A percentile compares a stretch with the other conserved stretches of the same genome.
phyloP scores from a whole-genome alignment of 1,139 yeast species.

The Magnusiomyces tetraspermus region DNA sequence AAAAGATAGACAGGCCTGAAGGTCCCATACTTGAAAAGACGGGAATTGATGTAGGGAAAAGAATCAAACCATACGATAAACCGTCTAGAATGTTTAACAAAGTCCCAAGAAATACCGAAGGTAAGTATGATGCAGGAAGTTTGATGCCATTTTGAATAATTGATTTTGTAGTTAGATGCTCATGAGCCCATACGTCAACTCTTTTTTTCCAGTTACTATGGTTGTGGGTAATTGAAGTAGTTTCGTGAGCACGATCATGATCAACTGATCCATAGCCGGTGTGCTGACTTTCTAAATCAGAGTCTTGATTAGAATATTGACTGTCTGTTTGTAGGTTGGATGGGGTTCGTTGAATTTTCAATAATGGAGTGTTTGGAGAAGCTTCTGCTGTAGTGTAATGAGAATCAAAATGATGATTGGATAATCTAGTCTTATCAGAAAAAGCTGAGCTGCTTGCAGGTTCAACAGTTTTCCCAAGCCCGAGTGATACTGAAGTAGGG shows the following conservation, averaged over 20 bases:
- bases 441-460: neutral
- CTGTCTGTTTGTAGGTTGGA: neutral
- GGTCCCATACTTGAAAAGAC: slow-evolving; percentile 73
- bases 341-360: neutral
- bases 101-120: slow-evolving; percentile 78
- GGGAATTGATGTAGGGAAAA: slow-evolving; percentile 82
- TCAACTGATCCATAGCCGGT: neutral
- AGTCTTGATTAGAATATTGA: neutral
- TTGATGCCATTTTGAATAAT: slow-evolving; percentile 14
- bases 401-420: no score
- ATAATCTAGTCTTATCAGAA: neutral
- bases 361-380: neutral
- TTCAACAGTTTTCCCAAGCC: no score
- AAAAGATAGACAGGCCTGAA: slow-evolving; percentile 87
- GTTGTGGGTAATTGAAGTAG: neutral
- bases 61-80: slow-evolving; percentile 91
- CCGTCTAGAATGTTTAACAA: slow-evolving; percentile 85
- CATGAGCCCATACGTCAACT: slow-evolving; percentile 9
- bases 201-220: slow-evolving; percentile 1
- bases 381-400: no score
- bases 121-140: slow-evolving; percentile 45
- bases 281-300: neutral
- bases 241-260: neutral
- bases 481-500: no score
- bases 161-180: slow-evolving; percentile 10